Percentiles rank a stretch among this genome's conserved stretches.
These are phyloP conservation scores for Eucalyptus cloeziana DNA, from an alignment of 345 rosid genomes.

Conservation along the genomic window DNA sequence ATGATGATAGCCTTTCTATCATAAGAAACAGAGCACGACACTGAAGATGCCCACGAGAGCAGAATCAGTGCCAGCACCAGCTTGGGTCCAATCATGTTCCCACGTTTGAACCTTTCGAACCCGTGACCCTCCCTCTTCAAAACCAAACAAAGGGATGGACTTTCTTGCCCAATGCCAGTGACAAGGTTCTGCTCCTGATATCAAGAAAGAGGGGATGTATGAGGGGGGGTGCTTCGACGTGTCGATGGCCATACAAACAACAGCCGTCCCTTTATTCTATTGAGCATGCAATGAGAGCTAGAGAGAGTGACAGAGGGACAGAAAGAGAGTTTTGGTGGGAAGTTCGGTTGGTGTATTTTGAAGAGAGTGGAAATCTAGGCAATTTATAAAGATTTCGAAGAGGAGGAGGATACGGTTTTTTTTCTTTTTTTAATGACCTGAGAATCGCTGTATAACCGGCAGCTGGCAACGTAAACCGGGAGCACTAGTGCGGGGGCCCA, in stretches of 20 bases:
- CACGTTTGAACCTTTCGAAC: neutral
- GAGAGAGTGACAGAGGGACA: neutral
- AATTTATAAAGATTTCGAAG: neutral
- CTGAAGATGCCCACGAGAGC: neutral
- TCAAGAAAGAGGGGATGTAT: neutral
- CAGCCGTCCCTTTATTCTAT: neutral
- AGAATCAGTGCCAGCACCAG: neutral
- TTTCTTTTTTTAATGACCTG: too few relatives aligned
- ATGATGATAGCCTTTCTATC: conserved; percentile 46
- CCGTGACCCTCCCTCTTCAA: neutral
- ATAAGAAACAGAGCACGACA: neutral
- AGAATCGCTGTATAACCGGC: too few relatives aligned
- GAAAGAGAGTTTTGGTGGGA: neutral
- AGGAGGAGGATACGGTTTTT: neutral
- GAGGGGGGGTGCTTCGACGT: neutral
- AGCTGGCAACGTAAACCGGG: too few relatives aligned
- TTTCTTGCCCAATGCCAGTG: neutral
- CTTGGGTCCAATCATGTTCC: neutral
- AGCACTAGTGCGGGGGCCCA: too few relatives aligned
- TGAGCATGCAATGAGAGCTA: neutral
- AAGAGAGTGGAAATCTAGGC: neutral
- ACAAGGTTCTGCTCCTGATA: neutral
- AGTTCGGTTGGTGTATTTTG: neutral
- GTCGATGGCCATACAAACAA: neutral
- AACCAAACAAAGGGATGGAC: neutral